Evolutionary conservation across 2,329 filamentous ascomycete species (phyloP).

Genomic region (Pezicula carpinea): DNA sequence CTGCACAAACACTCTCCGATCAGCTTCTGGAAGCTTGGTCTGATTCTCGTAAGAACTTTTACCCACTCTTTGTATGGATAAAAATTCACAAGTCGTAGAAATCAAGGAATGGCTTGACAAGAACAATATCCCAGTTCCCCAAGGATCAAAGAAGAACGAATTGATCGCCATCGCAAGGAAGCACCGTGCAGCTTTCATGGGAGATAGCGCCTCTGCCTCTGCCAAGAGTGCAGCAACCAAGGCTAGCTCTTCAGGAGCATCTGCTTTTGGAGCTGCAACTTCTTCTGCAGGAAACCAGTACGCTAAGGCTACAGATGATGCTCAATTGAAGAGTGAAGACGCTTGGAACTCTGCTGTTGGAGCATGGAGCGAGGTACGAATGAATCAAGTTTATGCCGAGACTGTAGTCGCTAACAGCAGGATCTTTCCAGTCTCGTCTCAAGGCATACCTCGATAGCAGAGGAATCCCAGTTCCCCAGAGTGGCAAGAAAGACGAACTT

Average conservation of each 20-base stretch:
- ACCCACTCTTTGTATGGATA: background rate
- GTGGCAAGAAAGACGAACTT: slow-evolving; percentile 66
- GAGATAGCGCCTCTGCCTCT: slow-evolving; percentile 54
- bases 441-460: slow-evolving; percentile 77
- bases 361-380: slow-evolving; percentile 61
- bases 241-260: slow-evolving; percentile 58
- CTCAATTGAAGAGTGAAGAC: slow-evolving; percentile 55
- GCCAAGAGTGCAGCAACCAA: slow-evolving; percentile 66
- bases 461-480: slow-evolving; percentile 69
- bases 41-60: slow-evolving; percentile 49
- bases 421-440: slow-evolving; percentile 44
- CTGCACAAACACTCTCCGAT: slow-evolving; percentile 73
- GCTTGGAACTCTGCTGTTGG: slow-evolving; percentile 59
- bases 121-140: slow-evolving; percentile 83
- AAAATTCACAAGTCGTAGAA: slow-evolving; percentile 37
- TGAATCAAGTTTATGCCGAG: background rate
- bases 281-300: slow-evolving; percentile 72
- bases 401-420: slow-evolving; percentile 4
- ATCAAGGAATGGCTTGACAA: slow-evolving; percentile 92
- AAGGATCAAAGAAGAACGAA: slow-evolving; percentile 84
- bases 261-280: slow-evolving; percentile 66
- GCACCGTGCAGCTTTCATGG: slow-evolving; percentile 68
- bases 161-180: slow-evolving; percentile 85
- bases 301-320: slow-evolving; percentile 69
- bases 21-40: slow-evolving; percentile 86